Evolutionary conservation across 2,329 filamentous ascomycete genomes (phyloP), one percentile per base, ranked within the genome.

Genomic region (Thyridium curvatum): DNA sequence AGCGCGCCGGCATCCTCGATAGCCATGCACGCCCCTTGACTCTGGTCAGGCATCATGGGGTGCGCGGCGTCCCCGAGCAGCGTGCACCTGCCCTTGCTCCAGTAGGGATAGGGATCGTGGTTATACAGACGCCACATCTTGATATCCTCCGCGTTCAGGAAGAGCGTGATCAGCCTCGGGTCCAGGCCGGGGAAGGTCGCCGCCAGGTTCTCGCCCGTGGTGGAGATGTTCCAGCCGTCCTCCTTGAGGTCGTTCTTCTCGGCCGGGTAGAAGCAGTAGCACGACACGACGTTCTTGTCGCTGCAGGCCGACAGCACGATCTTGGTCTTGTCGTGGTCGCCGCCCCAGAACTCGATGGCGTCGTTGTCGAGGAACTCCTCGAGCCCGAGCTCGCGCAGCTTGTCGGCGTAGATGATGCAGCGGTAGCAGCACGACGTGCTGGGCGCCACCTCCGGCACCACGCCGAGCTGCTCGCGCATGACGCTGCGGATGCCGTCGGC

Each of bases 41-140:
- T 53, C 57, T 13, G 33, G 29, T 40, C 33, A 8, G 38, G 79
- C 72, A 84, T 77, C 76, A 82, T 82, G 58, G 21, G 21, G 21
- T 61, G n/a, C n/a, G 28, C 4, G 10, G 21, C 21, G 21, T 26
- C 21, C 10, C 21, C 21, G 6, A 26, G 6, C 21, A 26, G 10
- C 21, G 21, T 26, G 21, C 21, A 26, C 10, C 21, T 6, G 21
- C 21, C 21, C 21, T 26, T 26, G 21, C 6, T 41, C 57, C 57
- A 58, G 41, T 51, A 51, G 5, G 52, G 51, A 35, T 56, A 57
- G 5, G 48, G 49, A 13, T 54, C 35, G 33, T 55, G 54, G 12
- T 46, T 41, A 33, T 52, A 50, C 39, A 58, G 43, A 4, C 33
- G 32, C 54, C 53, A 55, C 28, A 50, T 52, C 32, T 56, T 53